Evolutionary conservation across 495 filamentous ascomycete genomes (phyloP).

Genomic region (Lasiosphaeriaceae sp.): DNA sequence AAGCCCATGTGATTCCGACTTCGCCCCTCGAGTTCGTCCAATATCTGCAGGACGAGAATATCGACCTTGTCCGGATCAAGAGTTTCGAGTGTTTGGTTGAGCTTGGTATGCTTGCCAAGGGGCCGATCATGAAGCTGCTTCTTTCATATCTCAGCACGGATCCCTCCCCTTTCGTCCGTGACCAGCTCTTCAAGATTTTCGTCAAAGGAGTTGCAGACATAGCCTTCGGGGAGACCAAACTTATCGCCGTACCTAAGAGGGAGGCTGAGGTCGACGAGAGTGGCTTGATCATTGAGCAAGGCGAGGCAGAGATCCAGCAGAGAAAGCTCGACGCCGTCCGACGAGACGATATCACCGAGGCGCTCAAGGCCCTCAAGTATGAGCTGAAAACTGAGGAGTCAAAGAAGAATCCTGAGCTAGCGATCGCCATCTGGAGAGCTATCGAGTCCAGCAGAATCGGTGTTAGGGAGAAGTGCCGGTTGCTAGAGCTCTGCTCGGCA

Average conservation of each 20-base stretch:
- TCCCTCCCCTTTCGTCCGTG: constrained; percentile 74
- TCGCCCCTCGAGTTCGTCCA: constrained; percentile 68
- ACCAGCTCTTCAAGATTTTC: constrained; percentile 63
- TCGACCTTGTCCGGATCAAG: constrained; percentile 73
- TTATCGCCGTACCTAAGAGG: constrained; percentile 23
- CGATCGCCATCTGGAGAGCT: constrained; percentile 72
- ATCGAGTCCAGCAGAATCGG: constrained; percentile 64
- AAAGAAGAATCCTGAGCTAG: constrained; percentile 55
- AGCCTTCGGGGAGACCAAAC: constrained; percentile 63
- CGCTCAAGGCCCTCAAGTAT: constrained; percentile 67
- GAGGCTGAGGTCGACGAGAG: constrained; percentile 36
- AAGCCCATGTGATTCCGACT: constrained; percentile 59
- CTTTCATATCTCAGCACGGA: constrained; percentile 70
- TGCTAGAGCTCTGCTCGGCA: constrained; percentile 70
- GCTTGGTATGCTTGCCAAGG: constrained; percentile 63
- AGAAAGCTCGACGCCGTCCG: constrained; percentile 67
- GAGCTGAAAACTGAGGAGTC: constrained; percentile 47
- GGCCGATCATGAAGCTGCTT: constrained; percentile 63
- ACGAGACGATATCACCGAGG: constrained; percentile 70
- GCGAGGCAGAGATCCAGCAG: constrained; percentile 54
- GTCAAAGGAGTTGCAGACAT: constrained; percentile 70
- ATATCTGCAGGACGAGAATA: constrained; percentile 74
- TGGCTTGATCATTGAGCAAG: constrained; percentile 77
- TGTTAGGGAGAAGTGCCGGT: constrained; percentile 66
- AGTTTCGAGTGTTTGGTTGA: constrained; percentile 80